Percentiles rank a stretch among this genome's conserved stretches.
Conservation (phyloP, 1,284 basidiomycete species). For the Vanrija sp. region DNA sequence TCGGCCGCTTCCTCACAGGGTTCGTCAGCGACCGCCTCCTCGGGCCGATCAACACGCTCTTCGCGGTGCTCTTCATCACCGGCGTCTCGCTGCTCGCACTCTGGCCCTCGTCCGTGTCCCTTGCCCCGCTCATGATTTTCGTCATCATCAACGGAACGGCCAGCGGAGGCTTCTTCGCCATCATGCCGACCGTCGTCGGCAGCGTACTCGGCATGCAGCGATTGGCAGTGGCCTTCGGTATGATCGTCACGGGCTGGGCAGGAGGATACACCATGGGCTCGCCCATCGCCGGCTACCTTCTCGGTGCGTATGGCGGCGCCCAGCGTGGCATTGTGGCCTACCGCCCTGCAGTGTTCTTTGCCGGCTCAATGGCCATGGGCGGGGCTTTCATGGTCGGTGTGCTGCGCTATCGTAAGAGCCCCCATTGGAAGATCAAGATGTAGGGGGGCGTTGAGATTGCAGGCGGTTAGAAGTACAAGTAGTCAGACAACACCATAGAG, state of each 20-base stretch:
- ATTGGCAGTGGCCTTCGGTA: constrained; percentile 25
- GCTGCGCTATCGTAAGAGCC: constrained; percentile 6
- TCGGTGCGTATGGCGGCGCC: constrained; percentile 22
- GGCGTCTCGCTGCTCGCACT: constrained; percentile 23
- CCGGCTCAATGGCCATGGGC: constrained; percentile 20
- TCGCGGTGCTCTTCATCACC: constrained; percentile 7
- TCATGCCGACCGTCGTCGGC: constrained; percentile 29
- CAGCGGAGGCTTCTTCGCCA: constrained; percentile 27
- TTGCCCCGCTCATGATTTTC: constrained; percentile 28
- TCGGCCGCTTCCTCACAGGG: constrained; percentile 28
- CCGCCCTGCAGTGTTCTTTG: constrained; percentile 32
- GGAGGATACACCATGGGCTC: constrained; percentile 30
- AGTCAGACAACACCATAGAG: too few species aligned
- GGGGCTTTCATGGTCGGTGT: neutral
- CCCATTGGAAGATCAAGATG: constrained; percentile 1
- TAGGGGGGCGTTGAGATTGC: neutral
- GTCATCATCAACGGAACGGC: constrained; percentile 24
- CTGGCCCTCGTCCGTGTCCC: constrained; percentile 19
- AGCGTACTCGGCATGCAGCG: constrained; percentile 18
- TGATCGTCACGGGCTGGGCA: constrained; percentile 28
- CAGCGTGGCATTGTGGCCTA: constrained; percentile 20
- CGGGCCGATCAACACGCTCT: constrained; percentile 13
- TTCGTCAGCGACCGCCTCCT: constrained; percentile 18
- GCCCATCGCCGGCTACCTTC: constrained; percentile 28
- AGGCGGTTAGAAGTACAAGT: too few species aligned